Conservation (phyloP, 2,329 filamentous ascomycete species). For the Colletotrichum karsti region DNA sequence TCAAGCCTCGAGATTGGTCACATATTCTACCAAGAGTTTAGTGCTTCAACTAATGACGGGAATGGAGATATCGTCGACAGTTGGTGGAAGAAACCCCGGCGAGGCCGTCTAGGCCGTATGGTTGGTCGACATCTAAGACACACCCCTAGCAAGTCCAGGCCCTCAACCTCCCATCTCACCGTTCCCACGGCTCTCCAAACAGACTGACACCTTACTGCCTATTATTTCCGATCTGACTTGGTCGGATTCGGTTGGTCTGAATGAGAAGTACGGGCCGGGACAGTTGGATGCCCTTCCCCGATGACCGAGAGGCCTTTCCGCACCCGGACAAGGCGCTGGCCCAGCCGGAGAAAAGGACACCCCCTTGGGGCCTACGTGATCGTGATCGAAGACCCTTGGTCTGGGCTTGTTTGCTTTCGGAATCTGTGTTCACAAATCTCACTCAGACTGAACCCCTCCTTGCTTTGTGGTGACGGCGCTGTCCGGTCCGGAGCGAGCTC, state of each 20-base stretch:
- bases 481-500: background rate
- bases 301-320: background rate
- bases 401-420: conserved; percentile 4
- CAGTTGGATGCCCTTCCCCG: background rate
- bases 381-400: background rate
- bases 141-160: background rate
- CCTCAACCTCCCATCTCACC: background rate
- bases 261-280: background rate
- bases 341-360: background rate
- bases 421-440: background rate
- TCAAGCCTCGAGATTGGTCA: background rate
- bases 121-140: conserved; percentile 7
- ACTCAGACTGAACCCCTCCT: background rate
- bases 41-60: conserved; percentile 5
- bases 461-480: background rate
- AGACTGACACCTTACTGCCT: background rate
- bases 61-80: background rate
- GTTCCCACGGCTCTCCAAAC: background rate
- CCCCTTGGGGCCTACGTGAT: background rate
- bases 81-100: background rate
- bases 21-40: background rate
- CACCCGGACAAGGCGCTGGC: conserved; percentile 12
- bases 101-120: background rate
- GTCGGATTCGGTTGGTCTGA: conserved; percentile 5
- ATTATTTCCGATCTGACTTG: background rate